These are phyloP conservation scores for Gossypium bickii DNA, from an alignment of 345 rosid species.

Conservation along the genomic window DNA sequence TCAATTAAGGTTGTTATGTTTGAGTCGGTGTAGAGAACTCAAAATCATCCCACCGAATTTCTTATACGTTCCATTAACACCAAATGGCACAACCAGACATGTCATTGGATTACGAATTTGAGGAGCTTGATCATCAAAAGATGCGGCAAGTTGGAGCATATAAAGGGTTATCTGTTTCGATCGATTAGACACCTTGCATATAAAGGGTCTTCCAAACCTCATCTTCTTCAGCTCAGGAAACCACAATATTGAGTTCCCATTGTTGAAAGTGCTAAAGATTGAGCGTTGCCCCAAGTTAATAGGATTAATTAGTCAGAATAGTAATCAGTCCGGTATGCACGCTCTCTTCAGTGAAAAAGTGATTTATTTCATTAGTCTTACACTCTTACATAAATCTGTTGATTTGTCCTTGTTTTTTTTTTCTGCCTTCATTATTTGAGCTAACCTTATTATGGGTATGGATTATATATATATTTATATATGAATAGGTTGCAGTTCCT, in stretches of 20 bases:
- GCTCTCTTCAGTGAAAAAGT: neutral
- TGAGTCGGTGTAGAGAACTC: slow-evolving; percentile 8
- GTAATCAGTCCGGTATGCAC: neutral
- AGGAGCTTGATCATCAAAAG: neutral
- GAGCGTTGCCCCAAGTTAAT: neutral
- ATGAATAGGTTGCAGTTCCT: slow-evolving; percentile 15
- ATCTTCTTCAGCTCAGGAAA: too few relatives aligned
- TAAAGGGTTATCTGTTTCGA: too few relatives aligned
- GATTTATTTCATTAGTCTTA: neutral
- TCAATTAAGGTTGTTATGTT: too few relatives aligned
- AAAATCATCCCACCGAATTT: slow-evolving; percentile 21
- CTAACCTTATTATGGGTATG: neutral
- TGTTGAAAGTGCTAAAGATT: neutral
- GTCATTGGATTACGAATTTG: neutral
- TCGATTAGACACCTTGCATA: neutral
- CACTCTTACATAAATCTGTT: neutral
- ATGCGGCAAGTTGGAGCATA: neutral
- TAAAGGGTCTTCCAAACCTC: too few relatives aligned
- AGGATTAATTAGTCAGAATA: neutral
- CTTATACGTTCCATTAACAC: neutral
- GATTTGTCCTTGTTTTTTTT: too few relatives aligned
- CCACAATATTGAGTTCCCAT: too few relatives aligned
- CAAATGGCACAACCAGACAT: neutral
- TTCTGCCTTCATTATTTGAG: too few relatives aligned
- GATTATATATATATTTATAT: too few relatives aligned